Base-by-base conservation (phyloP, 345 rosid species). In the Ricinus communis region DNA sequence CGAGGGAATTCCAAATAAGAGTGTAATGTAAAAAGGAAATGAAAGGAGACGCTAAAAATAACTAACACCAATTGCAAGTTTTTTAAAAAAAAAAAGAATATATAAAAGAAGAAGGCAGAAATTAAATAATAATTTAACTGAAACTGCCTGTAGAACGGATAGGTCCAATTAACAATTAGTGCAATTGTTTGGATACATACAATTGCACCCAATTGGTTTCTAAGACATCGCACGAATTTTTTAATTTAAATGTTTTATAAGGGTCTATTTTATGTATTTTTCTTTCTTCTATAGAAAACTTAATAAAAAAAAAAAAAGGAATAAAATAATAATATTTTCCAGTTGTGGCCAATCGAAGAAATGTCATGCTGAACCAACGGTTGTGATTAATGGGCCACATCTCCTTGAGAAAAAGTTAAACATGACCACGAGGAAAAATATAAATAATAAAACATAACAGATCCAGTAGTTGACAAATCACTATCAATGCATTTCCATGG, bases 401-500 rank as follows among this genome's bases (percentile, higher is more conserved):
- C 19, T 52, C 56, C 28, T 25, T 43, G 58, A 36, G 33, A 19
- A 33, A 56, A 59, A 70, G 57, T 21, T 59, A 58, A 70, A 50
- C 66, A 36, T 62, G 36, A 43, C 73, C 73, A 49, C 66, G 53
- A 56, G 64, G 13, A 15, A 19, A 41, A 40, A 16, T 27, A 14
- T 56, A 56, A 28, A 43, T 24, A 60, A 28, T 31, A 19, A 51
- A 46, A 65, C 36, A 73, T 45, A 58, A 57, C 30, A 55, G 74
- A 71, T 62, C 65, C 64, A 49, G 71, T 70, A 14, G 71, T 70
- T 57, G 79, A 70, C 71, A 36, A 49, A 70, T 64, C 54, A 64
- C 52, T 24, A 62, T 69, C 73, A 41, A 27, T 57, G 65, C 66
- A 70, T 64, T 69, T 55, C 47, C 40, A 8, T 38, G 47, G 69